Percentiles rank a stretch among this genome's conserved stretches.
These are phyloP conservation scores for Silene coronaria DNA, from an alignment of 179 eudicot species.

Conservation along the genomic window DNA sequence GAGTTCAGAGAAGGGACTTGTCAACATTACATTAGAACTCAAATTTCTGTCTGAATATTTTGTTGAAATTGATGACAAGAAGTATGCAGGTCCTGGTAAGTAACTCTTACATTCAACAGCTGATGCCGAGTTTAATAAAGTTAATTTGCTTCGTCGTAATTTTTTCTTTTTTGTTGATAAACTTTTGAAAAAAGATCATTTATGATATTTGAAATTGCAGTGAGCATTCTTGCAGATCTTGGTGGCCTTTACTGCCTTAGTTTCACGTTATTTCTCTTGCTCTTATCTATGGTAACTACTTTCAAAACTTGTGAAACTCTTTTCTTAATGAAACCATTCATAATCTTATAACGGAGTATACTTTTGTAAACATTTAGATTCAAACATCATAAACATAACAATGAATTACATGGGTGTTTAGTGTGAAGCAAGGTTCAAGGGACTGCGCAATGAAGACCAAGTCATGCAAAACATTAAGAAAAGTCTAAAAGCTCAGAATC, in stretches of 20 bases:
- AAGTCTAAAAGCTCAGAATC: slow-evolving; percentile 53
- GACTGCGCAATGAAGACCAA: slow-evolving; percentile 64
- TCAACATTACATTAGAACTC: slow-evolving; percentile 56
- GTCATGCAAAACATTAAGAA: slow-evolving; percentile 49
- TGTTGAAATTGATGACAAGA: slow-evolving; percentile 66
- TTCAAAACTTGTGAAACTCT: background rate
- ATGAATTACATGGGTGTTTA: slow-evolving; percentile 16
- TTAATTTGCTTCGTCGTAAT: no score
- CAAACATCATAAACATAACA: background rate
- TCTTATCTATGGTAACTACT: slow-evolving; percentile 63
- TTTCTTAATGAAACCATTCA: background rate
- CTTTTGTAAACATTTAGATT: background rate
- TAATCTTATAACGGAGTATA: no score
- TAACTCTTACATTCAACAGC: slow-evolving; percentile 17
- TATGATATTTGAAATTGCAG: slow-evolving; percentile 44
- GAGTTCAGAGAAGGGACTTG: slow-evolving; percentile 47
- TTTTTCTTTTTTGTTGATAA: no score
- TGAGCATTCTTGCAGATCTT: slow-evolving; percentile 76
- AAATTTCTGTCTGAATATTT: slow-evolving; percentile 60
- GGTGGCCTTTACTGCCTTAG: slow-evolving; percentile 85
- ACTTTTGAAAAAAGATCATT: no score
- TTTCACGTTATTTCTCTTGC: slow-evolving; percentile 58
- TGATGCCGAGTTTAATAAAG: background rate
- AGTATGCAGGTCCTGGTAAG: slow-evolving; percentile 67
- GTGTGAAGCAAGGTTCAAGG: slow-evolving; percentile 73